Evolutionary conservation across 495 filamentous ascomycete genomes (phyloP).

Genomic region (Neurospora sp.): DNA sequence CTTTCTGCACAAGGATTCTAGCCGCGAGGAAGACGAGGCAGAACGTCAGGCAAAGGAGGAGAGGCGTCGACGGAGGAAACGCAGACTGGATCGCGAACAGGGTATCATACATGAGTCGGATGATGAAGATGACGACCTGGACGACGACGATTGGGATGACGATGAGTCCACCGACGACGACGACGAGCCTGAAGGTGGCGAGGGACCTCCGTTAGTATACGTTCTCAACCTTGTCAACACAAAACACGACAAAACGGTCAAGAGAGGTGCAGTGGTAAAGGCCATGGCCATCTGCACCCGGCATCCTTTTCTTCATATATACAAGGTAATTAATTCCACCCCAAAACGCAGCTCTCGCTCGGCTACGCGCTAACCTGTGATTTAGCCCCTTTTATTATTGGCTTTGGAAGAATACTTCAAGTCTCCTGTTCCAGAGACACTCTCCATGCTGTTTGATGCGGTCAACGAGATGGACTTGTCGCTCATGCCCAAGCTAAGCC

Average conservation of each 20-base stretch:
- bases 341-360: neutral
- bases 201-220: conserved; percentile 91
- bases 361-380: conserved; percentile 15
- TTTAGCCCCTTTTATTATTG: conserved; percentile 79
- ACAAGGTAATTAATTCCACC: conserved; percentile 60
- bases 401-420: conserved; percentile 98
- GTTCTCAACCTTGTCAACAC: conserved; percentile 97
- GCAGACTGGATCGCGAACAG: conserved; percentile 38
- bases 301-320: conserved; percentile 98
- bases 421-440: conserved; percentile 75
- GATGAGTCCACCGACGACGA: conserved; percentile 47
- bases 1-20: conserved; percentile 92
- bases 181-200: conserved; percentile 55
- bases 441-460: conserved; percentile 81
- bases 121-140: conserved; percentile 36
- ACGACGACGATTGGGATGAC: conserved; percentile 20
- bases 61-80: conserved; percentile 32
- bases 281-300: conserved; percentile 99
- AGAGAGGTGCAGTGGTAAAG: conserved; percentile 90
- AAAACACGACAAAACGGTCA: conserved; percentile 85
- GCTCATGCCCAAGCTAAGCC: conserved; percentile 75
- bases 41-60: conserved; percentile 43
- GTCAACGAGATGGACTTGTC: conserved; percentile 97
- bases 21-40: conserved; percentile 64
- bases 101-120: conserved; percentile 43